Evolutionary conservation across 345 rosid genomes (phyloP), one percentile per base, ranked within the genome.

Genomic region (Syzygium aromaticum): DNA sequence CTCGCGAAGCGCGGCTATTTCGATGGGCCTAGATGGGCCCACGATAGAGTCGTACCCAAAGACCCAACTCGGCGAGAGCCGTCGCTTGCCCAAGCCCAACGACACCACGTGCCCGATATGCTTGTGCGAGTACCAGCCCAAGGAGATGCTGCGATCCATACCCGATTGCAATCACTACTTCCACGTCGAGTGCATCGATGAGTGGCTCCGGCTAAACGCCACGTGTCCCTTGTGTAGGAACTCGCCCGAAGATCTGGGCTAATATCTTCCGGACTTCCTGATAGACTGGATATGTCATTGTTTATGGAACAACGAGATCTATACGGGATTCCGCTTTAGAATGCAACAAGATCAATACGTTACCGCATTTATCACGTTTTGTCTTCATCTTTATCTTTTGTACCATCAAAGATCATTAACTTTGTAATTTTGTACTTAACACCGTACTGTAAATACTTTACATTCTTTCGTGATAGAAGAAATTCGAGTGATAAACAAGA

Each of bases 101-200:
- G 90, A 89, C 86, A 86, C 4, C 30, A 84, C 84, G 4, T 89
- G 90, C 40, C 49, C 88, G n/a, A 89, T 89, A 23, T 89, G 90
- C 53, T 49, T 89, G 33, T 49, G 86, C 53, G 90, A 89, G 38
- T 89, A 89, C 85, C 90, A 84, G 52, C 56, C 86, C 25, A 77
- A 86, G 77, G 88, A 89, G 43, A 86, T 85, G 4, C 61, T 89
- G 28, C 84, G 87, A 54, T 73, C 88, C n/a, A 89, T 89, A 56
- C 90, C 90, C 28, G 78, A 86, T 2, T 89, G 90, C 84, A 86
- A 56, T 84, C 90, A 86, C 51, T 86, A 87, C 77, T 89, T 89
- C 83, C 88, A 89, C 25, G 77, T 57, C 23, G 51, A 67, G 38
- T 89, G 90, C 51, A 51, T 89, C 25, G 90, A 89, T 11, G 77